phyloP scores from a whole-genome alignment of 768 basidiomycete species.

The Suillus sp. region DNA sequence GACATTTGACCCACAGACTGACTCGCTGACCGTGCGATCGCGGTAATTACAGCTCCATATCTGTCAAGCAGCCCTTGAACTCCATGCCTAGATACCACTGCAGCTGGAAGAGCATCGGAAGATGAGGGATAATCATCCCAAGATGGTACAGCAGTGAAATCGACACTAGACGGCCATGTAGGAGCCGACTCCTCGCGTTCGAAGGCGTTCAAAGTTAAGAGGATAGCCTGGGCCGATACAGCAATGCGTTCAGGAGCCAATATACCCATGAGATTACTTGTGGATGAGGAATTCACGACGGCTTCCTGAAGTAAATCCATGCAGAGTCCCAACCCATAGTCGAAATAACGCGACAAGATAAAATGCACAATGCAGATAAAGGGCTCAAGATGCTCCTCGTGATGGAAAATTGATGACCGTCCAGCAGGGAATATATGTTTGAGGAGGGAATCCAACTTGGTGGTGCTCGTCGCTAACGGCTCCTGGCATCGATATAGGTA shows the following conservation, averaged over 20 bases:
- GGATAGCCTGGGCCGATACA: conserved; percentile 75
- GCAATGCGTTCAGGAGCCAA: conserved; percentile 73
- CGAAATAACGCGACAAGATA: conserved; percentile 79
- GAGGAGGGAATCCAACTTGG: conserved; percentile 72
- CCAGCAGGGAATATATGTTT: conserved; percentile 81
- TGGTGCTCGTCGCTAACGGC: conserved; percentile 74
- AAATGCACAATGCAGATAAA: conserved; percentile 83
- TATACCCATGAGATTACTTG: conserved; percentile 39
- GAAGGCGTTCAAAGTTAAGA: conserved; percentile 68
- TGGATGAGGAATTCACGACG: conserved; percentile 42
- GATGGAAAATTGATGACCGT: conserved; percentile 57
- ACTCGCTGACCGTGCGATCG: conserved; percentile 60
- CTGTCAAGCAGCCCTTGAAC: conserved; percentile 75
- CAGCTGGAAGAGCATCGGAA: conserved; percentile 58
- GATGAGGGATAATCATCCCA: conserved; percentile 72
- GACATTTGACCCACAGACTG: conserved; percentile 74
- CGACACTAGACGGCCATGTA: conserved; percentile 74
- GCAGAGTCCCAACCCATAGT: conserved; percentile 82
- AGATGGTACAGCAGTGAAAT: conserved; percentile 58
- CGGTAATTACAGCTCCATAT: conserved; percentile 55
- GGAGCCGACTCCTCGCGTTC: conserved; percentile 74
- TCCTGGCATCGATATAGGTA: conserved; percentile 95
- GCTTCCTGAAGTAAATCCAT: conserved; percentile 80
- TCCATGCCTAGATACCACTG: conserved; percentile 60
- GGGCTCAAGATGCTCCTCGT: conserved; percentile 76